phyloP scores from a whole-genome alignment of 345 rosid genomes.

The Citrus sp. region DNA sequence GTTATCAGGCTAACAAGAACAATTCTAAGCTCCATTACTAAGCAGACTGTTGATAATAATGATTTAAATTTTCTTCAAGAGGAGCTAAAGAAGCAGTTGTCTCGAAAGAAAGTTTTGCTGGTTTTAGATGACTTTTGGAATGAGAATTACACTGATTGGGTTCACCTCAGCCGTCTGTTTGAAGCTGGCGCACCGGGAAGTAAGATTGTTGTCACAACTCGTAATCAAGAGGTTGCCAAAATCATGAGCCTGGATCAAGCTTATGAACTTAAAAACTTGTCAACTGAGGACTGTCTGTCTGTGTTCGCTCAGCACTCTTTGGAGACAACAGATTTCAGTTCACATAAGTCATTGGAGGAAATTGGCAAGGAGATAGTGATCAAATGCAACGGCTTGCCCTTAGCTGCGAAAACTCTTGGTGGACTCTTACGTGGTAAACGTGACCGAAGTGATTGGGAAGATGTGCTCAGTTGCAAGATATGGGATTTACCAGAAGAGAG shows the following conservation, averaged over 20 bases:
- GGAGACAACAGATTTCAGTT: neutral
- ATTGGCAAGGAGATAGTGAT: neutral
- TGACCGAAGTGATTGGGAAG: neutral
- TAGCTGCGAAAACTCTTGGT: neutral
- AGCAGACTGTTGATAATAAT: accelerated
- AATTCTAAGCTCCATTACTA: accelerated
- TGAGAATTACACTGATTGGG: neutral
- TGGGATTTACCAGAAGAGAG: neutral
- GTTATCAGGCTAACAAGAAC: neutral
- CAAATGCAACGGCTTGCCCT: neutral
- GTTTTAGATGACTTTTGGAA: conserved; percentile 27
- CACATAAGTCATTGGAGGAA: neutral
- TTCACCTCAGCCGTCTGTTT: accelerated
- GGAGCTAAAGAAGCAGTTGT: neutral
- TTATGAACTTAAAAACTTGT: neutral
- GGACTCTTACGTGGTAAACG: neutral
- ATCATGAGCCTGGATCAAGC: neutral
- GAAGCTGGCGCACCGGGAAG: neutral
- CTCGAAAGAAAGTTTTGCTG: conserved; percentile 9
- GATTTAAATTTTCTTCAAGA: neutral
- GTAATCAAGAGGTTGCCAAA: neutral
- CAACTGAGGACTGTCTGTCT: neutral
- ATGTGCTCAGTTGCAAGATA: neutral
- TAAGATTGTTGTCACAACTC: neutral
- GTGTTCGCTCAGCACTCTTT: neutral